Evolutionary conservation across 106 monocot species (phyloP), one percentile per base, ranked within the genome.

Genomic region (Dendrobium catenatum): DNA sequence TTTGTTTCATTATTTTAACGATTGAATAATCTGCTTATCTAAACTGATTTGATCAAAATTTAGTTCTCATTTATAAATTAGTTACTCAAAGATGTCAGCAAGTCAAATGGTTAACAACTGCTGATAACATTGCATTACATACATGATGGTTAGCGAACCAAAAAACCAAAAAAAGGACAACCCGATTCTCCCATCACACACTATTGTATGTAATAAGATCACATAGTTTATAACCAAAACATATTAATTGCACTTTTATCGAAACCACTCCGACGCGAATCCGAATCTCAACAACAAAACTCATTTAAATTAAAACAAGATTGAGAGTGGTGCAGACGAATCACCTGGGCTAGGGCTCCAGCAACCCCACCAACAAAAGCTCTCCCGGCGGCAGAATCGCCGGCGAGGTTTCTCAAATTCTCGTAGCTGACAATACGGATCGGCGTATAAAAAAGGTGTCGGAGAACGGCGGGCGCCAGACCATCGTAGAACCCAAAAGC

Each of bases 361-460:
- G 96, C 94, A 6, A 80, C 80, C 18, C 96, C 96, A 1, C 92
- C 96, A 19, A 87, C 77, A 59, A 96, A 48, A 58, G 92, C 92
- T 68, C 76, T 96, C 41, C 72, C 81, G 27, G 88, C 42, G 19
- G 90, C 86, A 31, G 87, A 88, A 15, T 76, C 83, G 22, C 59
- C 78, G 54, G 72, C 85, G 73, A 55, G 29, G 58, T 27, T 19
- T 18, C 91, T 74, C 55, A 94, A 81, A 55, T 86, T 68, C 89
- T 96, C 94, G 81, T 94, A 96, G 29, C 89, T 73, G 15, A 94
- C 86, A 78, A 96, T 94, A 33, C 96, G 86, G 40, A 94, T 84
- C 15, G 96, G 94, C 55, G 91, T 96, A 80, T 96, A 96, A 79
- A 96, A 84, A 67, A 96, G 81, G 67, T 96, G 96, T 56, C 96